Evolutionary conservation across 2,329 filamentous ascomycete genomes (phyloP).

Genomic region (Zymoseptoria brevis): DNA sequence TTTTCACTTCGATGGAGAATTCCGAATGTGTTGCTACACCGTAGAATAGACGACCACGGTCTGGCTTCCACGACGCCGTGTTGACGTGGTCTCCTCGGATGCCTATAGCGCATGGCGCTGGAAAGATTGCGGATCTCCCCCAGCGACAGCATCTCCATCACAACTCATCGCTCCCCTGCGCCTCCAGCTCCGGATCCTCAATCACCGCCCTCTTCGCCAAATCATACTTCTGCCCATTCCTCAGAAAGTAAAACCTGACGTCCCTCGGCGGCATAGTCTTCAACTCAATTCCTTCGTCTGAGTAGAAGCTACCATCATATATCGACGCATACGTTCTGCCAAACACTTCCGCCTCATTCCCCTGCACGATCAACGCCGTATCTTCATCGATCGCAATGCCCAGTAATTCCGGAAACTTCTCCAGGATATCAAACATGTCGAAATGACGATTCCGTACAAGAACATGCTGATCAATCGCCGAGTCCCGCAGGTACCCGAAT

Average conservation of each 20-base stretch:
- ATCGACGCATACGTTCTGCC: constrained; percentile 16
- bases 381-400: constrained; percentile 17
- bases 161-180: constrained; percentile 19
- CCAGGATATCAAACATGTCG: constrained; percentile 15
- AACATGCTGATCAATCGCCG: constrained; percentile 19
- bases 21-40: too few species aligned
- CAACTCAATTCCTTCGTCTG: constrained; percentile 13
- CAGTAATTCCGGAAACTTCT: constrained; percentile 13
- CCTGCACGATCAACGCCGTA: constrained; percentile 15
- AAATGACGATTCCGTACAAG: constrained; percentile 18
- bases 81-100: too few species aligned
- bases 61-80: too few species aligned
- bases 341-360: constrained; percentile 15
- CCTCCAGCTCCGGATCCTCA: constrained; percentile 1
- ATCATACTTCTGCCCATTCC: constrained; percentile 15
- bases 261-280: constrained; percentile 12
- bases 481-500: constrained; percentile 18
- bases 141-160: not conserved
- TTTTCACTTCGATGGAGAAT: too few species aligned
- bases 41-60: too few species aligned
- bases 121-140: too few species aligned
- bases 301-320: constrained; percentile 17
- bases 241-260: constrained; percentile 16
- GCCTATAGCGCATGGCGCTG: too few species aligned
- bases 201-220: constrained; percentile 12